Conservation (phyloP, 495 filamentous ascomycete species). For the Trichoderma erinaceum region DNA sequence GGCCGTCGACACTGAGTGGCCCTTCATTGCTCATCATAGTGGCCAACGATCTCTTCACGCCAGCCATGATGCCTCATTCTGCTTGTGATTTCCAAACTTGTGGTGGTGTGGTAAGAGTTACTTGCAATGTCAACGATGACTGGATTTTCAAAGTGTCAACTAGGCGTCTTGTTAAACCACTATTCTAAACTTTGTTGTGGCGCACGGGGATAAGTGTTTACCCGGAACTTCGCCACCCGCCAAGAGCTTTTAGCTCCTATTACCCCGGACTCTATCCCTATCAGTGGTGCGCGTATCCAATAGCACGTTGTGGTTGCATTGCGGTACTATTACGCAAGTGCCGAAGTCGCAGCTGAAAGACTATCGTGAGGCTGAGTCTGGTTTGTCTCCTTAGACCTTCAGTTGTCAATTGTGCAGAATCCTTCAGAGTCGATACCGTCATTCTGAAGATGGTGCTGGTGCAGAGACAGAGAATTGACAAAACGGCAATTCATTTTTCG, state of each 20-base stretch:
- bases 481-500: neutral
- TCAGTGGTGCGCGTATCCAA: neutral
- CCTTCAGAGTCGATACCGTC: neutral
- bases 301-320: neutral
- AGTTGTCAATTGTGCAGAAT: neutral
- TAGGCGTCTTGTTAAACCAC: neutral
- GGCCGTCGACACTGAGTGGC: neutral
- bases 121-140: neutral
- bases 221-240: slow-evolving; percentile 13
- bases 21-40: slow-evolving; percentile 6
- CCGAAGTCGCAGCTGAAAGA: neutral
- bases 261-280: slow-evolving; percentile 9
- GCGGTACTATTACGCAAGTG: neutral
- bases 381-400: neutral
- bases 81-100: neutral
- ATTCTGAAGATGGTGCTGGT: neutral
- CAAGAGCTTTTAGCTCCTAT: neutral
- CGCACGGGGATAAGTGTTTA: slow-evolving; percentile 24
- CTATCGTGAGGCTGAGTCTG: neutral
- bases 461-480: neutral
- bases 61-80: slow-evolving; percentile 14
- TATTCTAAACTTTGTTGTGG: neutral
- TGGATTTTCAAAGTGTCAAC: neutral
- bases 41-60: slow-evolving; percentile 19
- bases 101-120: neutral